Evolutionary conservation across 2,329 filamentous ascomycete species (phyloP).

Genomic region (Exserohilum turcica): DNA sequence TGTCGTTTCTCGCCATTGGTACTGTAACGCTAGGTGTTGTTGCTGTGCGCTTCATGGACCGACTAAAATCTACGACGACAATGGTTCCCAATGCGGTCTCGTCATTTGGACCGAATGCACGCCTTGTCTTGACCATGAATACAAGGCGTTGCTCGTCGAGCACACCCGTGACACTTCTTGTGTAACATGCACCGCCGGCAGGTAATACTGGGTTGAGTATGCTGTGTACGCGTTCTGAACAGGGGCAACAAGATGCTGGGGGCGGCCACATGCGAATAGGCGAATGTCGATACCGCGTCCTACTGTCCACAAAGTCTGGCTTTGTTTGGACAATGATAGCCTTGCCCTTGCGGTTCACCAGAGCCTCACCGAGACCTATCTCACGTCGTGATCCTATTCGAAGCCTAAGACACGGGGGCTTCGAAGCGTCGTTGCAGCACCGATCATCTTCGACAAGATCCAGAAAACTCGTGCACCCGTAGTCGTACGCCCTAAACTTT

Average conservation of each 20-base stretch:
- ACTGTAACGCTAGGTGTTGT: background rate
- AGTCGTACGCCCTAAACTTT: slow-evolving; percentile 61
- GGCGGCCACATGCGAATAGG: slow-evolving; percentile 45
- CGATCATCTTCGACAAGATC: slow-evolving; percentile 63
- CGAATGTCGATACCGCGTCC: slow-evolving; percentile 34
- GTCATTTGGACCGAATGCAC: slow-evolving; percentile 26
- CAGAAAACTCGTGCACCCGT: slow-evolving; percentile 60
- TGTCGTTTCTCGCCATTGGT: slow-evolving; percentile 6
- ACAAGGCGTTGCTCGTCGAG: slow-evolving; percentile 43
- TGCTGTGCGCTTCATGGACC: slow-evolving; percentile 6
- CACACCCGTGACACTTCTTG: slow-evolving; percentile 32
- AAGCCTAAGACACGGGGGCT: slow-evolving; percentile 55
- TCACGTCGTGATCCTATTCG: slow-evolving; percentile 55
- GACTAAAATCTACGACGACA: slow-evolving; percentile 42
- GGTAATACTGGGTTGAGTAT: slow-evolving; percentile 40
- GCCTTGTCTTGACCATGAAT: slow-evolving; percentile 39
- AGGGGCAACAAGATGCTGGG: slow-evolving; percentile 30
- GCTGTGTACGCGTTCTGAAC: slow-evolving; percentile 35
- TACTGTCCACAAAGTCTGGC: slow-evolving; percentile 14
- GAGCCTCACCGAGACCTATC: slow-evolving; percentile 27
- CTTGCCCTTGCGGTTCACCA: slow-evolving; percentile 8
- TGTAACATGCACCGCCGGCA: slow-evolving; percentile 3
- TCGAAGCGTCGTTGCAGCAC: slow-evolving; percentile 40
- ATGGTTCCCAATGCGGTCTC: slow-evolving; percentile 33
- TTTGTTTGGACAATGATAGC: slow-evolving; percentile 3